phyloP scores from a whole-genome alignment of 805 yeast species.

The Teunomyces panamensis region DNA sequence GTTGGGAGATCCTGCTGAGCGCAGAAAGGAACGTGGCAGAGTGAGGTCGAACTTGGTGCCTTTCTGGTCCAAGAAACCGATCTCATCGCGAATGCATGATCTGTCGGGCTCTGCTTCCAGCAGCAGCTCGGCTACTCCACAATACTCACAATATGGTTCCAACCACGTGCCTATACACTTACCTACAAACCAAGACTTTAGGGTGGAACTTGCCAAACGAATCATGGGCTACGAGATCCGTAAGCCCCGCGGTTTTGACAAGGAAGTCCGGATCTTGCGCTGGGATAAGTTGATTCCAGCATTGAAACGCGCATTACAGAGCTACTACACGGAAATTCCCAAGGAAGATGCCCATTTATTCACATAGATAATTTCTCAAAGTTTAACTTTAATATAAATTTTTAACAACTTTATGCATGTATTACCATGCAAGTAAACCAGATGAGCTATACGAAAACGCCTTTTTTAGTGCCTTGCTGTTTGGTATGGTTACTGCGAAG shows the following conservation, averaged over 20 bases:
- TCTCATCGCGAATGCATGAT: slow-evolving; percentile 44
- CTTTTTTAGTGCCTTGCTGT: not conserved
- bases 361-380: not conserved
- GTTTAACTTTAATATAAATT: not conserved
- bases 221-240: slow-evolving; percentile 62
- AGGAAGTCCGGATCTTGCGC: slow-evolving; percentile 59
- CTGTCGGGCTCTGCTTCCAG: slow-evolving; percentile 8
- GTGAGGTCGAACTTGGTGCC: slow-evolving; percentile 65
- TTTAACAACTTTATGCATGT: not conserved
- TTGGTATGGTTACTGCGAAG: too few relatives aligned
- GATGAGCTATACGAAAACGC: too few relatives aligned
- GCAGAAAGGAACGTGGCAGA: slow-evolving; percentile 64
- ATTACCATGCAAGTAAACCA: too few relatives aligned
- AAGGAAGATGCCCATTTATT: slow-evolving; percentile 11
- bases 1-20: slow-evolving; percentile 44
- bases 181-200: slow-evolving; percentile 32
- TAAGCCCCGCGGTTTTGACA: slow-evolving; percentile 67
- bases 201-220: slow-evolving; percentile 58
- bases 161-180: not conserved
- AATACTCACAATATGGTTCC: slow-evolving; percentile 1
- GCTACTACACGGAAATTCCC: slow-evolving; percentile 62
- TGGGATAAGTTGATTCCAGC: slow-evolving; percentile 64
- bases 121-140: slow-evolving; percentile 5
- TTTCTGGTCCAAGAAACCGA: slow-evolving; percentile 62
- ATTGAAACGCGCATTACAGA: slow-evolving; percentile 59